phyloP scores from a whole-genome alignment of 1,284 basidiomycete species.

The Trichosporon sp. region DNA sequence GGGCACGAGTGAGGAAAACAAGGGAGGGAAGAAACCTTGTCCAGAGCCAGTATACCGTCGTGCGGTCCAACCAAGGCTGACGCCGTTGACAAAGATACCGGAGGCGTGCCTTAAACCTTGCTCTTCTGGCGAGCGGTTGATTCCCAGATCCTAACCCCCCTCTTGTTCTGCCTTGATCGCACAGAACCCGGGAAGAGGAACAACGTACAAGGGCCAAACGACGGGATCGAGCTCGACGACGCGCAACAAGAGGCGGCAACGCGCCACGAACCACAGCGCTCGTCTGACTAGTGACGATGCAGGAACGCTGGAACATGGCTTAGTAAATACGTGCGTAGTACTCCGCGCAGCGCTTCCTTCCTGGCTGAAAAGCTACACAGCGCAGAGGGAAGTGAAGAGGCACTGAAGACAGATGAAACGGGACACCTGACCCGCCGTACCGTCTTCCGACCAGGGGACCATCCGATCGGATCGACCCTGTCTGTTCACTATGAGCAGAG shows the following conservation, averaged over 20 bases:
- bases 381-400: background rate
- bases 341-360: no score
- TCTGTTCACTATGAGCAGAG: background rate
- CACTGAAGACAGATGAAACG: background rate
- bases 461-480: constrained; percentile 3
- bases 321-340: no score
- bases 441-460: background rate
- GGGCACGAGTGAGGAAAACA: background rate
- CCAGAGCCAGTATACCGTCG: background rate
- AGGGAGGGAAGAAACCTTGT: background rate
- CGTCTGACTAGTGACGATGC: background rate
- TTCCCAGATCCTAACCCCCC: constrained; percentile 2
- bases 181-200: background rate
- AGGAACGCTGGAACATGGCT: background rate
- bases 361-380: no score
- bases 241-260: no score
- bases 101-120: background rate
- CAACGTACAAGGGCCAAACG: background rate
- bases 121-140: background rate
- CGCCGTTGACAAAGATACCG: background rate
- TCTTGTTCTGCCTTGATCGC: background rate
- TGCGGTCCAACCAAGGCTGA: background rate
- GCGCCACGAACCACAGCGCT: background rate
- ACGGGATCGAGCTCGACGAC: background rate
- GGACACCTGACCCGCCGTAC: background rate